Base-by-base conservation (phyloP, 2,329 filamentous ascomycete genomes). In the Coniochaeta sp. region DNA sequence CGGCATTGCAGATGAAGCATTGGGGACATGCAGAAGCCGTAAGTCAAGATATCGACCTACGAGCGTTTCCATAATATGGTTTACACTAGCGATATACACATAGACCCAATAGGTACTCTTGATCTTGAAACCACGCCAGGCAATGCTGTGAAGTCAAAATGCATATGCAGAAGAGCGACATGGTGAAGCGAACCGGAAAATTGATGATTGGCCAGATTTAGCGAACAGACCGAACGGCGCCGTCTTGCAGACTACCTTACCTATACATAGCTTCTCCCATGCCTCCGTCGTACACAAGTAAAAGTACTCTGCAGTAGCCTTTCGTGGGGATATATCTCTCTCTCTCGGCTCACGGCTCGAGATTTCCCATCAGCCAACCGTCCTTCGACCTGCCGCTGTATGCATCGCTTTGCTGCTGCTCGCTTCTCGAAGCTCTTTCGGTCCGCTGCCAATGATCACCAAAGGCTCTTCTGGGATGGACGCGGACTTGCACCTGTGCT, bases 191-290 rank as follows among this genome's bases (percentile, higher is more conserved):
- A 74, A 67, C 59, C 67, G 64, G 68, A 52, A 57, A 62, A 63
- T 62, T 64, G 60, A 59, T 72, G 69, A 74, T 74, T 74, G 73
- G 73, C 60, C 62, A 60, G 59, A 44, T 50, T 60, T 69, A 72
- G 74, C 72, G 71, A 72, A 24, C 12, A 16, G n/a, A 36, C 54
- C 54, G 54, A 38, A 56, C 47, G 24, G 47, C 47, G 28, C 2
- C n/a, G n/a, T n/a, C n/a, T n/a, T n/a, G n/a, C n/a, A n/a, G n/a
- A n/a, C n/a, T n/a, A n/a, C n/a, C n/a, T n/a, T n/a, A n/a, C n/a
- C n/a, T n/a, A n/a, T n/a, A n/a, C n/a, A n/a, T n/a, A n/a, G n/a
- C n/a, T n/a, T n/a, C n/a, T n/a, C n/a, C n/a, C n/a, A n/a, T n/a
- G n/a, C n/a, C n/a, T n/a, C n/a, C n/a, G n/a, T n/a, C n/a, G n/a